phyloP scores from a whole-genome alignment of 1,284 basidiomycete genomes.

The Marasmius fiardii region DNA sequence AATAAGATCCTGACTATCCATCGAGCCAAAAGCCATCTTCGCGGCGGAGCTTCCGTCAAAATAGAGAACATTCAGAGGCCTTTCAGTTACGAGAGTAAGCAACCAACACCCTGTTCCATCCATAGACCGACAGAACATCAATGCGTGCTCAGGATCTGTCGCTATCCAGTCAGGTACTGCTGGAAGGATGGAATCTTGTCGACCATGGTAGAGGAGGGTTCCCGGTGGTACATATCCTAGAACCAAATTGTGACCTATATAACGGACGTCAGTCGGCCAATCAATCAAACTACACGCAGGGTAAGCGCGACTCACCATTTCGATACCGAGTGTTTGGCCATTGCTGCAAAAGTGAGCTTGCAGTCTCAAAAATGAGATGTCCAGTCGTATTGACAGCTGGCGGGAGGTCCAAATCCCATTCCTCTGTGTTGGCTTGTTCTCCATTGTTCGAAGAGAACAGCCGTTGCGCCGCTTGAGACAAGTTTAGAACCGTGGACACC shows the following conservation, averaged over 20 bases:
- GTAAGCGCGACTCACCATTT: constrained; percentile 27
- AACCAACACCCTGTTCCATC: constrained; percentile 29
- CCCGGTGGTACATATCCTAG: constrained; percentile 36
- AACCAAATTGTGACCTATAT: constrained; percentile 39
- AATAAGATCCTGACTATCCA: constrained; percentile 43
- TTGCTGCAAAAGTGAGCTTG: constrained; percentile 35
- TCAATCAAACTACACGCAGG: background rate
- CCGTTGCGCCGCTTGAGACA: background rate
- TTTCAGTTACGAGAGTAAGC: constrained; percentile 30
- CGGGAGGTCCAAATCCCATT: constrained; percentile 12
- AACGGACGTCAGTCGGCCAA: background rate
- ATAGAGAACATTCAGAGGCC: constrained; percentile 37
- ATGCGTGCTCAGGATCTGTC: constrained; percentile 41
- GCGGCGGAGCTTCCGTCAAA: constrained; percentile 41
- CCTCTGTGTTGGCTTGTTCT: no score
- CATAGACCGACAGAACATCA: constrained; percentile 26
- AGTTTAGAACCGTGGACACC: no score
- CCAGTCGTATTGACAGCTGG: constrained; percentile 22
- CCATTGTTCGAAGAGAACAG: background rate
- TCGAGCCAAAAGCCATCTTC: constrained; percentile 29
- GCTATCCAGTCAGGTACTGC: constrained; percentile 36
- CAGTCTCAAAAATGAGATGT: constrained; percentile 31
- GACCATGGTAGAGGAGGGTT: constrained; percentile 40
- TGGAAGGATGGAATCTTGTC: constrained; percentile 23
- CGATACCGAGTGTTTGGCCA: constrained; percentile 43